These are phyloP conservation scores for Salix purpurea DNA, from an alignment of 345 rosid species.

Conservation along the genomic window DNA sequence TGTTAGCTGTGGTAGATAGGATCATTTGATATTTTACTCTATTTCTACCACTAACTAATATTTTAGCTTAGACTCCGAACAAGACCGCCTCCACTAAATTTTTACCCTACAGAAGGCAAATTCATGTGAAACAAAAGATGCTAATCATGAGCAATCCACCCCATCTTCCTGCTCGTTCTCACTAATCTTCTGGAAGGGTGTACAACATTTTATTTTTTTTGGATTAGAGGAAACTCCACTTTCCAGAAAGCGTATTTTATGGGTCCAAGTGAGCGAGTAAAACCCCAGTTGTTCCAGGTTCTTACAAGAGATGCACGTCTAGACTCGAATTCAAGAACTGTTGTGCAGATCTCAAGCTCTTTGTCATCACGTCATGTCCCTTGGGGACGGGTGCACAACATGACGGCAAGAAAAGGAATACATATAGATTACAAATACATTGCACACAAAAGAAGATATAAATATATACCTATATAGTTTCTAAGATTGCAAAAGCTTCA, in stretches of 20 bases:
- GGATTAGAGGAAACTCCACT: no score
- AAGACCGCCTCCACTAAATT: not conserved
- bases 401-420: not conserved
- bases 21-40: not conserved
- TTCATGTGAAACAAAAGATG: not conserved
- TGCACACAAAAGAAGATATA: not conserved
- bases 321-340: no score
- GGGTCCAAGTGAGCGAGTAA: no score
- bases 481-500: not conserved
- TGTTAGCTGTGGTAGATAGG: not conserved
- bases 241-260: rapidly evolving
- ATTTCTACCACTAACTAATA: not conserved
- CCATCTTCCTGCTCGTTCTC: not conserved
- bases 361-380: no score
- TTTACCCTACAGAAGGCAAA: not conserved
- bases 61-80: not conserved
- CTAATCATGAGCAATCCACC: not conserved
- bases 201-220: not conserved
- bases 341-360: no score
- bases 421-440: not conserved
- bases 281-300: rapidly evolving
- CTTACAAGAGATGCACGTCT: no score
- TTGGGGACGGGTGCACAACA: not conserved
- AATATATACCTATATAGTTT: not conserved
- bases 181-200: no score